Evolutionary conservation across 2,329 filamentous ascomycete species (phyloP), one percentile per base, ranked within the genome.

Genomic region (Beauveria pseudobassiana): DNA sequence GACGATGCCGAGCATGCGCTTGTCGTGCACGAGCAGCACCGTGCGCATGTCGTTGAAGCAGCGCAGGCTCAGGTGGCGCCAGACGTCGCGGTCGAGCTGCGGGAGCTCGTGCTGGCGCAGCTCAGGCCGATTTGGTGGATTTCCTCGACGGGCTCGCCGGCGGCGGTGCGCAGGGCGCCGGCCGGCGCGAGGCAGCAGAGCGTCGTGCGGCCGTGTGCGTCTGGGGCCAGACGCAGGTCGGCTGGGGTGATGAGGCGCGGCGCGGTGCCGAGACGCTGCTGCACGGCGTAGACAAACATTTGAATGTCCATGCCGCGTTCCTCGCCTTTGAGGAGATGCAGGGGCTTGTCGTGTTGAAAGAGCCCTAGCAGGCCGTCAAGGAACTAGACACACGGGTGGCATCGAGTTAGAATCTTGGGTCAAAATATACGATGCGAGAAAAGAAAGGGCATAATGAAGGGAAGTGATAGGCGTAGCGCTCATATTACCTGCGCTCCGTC

Each of bases 21-120:
- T 78, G 64, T 78, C 76, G 61, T 78, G 76, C 1, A 75, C 71
- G 1, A 78, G 63, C 10, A 77, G 64, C 6, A 78, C 67, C 0
- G 75, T 78, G 0, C 75, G 71, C 64, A 77, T 66, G 60, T 78
- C 75, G 48, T 78, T 78, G 59, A 76, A 73, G 57, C 75, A 76
- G 9, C 71, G 67, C 1, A 75, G 65, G 42, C 71, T 70, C 24
- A 78, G 38, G 49, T 77, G 70, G 0, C 70, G 72, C 7, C 76
- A 63, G 6, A 76, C 64, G 20, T 73, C 68, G 0, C 67, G 66
- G 0, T 68, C 65, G 2, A 78, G 40, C 0, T 64, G 67, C 1
- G 69, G 58, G 0, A 78, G 64, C 64, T 78, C 76, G 0, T 69
- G 69, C 48, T 77, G 75, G 43, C 74, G 73, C 22, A 78, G 62